Conservation (phyloP, 345 rosid genomes). For the Gossypium ekmanianum region DNA sequence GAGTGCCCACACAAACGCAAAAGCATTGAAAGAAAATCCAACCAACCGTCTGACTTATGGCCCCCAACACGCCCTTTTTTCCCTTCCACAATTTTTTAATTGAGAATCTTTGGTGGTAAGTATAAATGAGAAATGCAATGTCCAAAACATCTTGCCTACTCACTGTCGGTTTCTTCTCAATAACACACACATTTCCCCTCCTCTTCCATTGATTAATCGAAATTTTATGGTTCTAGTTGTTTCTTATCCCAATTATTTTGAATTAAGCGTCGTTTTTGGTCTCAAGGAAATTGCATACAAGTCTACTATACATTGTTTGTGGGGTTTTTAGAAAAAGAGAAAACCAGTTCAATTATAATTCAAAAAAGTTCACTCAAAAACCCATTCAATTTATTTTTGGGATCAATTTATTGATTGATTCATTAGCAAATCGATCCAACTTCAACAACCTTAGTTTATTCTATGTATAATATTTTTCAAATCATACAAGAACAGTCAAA, state of each 20-base stretch:
- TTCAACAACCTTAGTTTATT: too few species aligned
- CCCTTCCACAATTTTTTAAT: neutral
- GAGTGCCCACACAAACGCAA: constrained; percentile 17
- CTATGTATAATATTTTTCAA: too few species aligned
- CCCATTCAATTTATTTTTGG: too few species aligned
- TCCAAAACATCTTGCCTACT: constrained; percentile 31
- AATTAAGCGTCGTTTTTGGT: neutral
- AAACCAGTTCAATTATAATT: too few species aligned
- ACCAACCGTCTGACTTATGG: constrained; percentile 49
- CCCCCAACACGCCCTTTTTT: constrained; percentile 27
- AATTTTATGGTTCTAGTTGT: neutral
- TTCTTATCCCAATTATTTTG: neutral
- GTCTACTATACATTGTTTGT: too few species aligned
- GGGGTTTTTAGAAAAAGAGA: too few species aligned
- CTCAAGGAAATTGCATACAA: neutral
- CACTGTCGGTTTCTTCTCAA: constrained; percentile 24
- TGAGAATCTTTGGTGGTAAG: constrained; percentile 32
- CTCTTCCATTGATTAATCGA: constrained; percentile 5
- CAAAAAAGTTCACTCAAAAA: too few species aligned
- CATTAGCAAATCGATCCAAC: too few species aligned
- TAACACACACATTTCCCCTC: neutral
- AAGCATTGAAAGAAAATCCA: constrained; percentile 40
- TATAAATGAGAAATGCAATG: constrained; percentile 12
- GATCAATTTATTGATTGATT: too few species aligned
- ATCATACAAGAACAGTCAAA: too few species aligned